Evolutionary conservation across 257 asterid genomes (phyloP).

Genomic region (Prunella vulgaris): DNA sequence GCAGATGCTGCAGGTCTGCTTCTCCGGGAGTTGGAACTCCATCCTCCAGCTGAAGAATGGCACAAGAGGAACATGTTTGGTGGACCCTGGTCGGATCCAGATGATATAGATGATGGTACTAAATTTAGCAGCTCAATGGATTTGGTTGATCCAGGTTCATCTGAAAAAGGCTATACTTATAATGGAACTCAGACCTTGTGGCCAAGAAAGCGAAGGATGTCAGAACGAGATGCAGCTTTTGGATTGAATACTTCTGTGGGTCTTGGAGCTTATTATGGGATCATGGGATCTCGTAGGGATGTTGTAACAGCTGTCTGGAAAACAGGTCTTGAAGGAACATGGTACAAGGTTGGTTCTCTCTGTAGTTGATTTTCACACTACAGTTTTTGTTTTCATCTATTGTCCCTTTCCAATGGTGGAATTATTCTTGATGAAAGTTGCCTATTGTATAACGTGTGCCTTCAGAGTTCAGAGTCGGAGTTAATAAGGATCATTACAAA

Average conservation of each 20-base stretch:
- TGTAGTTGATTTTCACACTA: not conserved
- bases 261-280: slow-evolving; percentile 96
- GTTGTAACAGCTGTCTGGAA: slow-evolving; percentile 97
- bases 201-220: slow-evolving; percentile 98
- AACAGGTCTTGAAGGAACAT: slow-evolving; percentile 96
- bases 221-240: slow-evolving; percentile 98
- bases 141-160: slow-evolving; percentile 42
- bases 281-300: slow-evolving; percentile 98
- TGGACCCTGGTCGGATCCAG: slow-evolving; percentile 95
- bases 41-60: slow-evolving; percentile 99
- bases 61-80: slow-evolving; percentile 97
- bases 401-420: not conserved
- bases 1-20: slow-evolving; percentile 99
- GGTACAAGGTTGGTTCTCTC: slow-evolving; percentile 73
- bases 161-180: slow-evolving; percentile 47
- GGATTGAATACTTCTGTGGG: slow-evolving; percentile 94
- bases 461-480: not conserved
- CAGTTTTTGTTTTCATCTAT: not conserved
- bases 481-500: not conserved
- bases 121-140: slow-evolving; percentile 50
- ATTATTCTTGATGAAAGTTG: not conserved
- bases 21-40: slow-evolving; percentile 95
- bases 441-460: not conserved
- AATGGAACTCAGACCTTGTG: slow-evolving; percentile 80
- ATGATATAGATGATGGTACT: slow-evolving; percentile 52